phyloP scores from a whole-genome alignment of 2,329 filamentous ascomycete species.

The Cryphonectria naterciae region DNA sequence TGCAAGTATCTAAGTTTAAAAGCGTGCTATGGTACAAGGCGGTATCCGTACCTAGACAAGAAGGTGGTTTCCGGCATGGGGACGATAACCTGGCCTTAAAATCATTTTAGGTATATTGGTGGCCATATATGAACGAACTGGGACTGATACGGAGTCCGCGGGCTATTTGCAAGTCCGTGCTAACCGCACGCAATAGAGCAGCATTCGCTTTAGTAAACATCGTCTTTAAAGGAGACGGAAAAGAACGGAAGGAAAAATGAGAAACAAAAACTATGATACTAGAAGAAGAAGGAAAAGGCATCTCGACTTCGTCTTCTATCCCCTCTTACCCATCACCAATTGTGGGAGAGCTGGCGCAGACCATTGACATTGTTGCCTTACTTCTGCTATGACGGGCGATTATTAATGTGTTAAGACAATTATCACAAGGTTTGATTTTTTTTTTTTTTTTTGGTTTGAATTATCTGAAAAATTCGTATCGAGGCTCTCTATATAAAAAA shows the following conservation, averaged over 20 bases:
- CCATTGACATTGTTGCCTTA: too few species aligned
- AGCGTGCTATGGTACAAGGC: neutral
- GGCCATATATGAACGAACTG: neutral
- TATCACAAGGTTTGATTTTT: too few species aligned
- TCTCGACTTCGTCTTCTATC: neutral
- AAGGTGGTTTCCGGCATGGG: slow-evolving; percentile 22
- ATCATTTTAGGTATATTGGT: neutral
- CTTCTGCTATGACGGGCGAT: too few species aligned
- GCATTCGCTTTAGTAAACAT: neutral
- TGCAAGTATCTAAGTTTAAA: neutral
- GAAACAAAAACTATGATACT: too few species aligned
- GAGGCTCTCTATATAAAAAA: too few species aligned
- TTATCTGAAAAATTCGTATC: too few species aligned
- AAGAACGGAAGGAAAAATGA: neutral
- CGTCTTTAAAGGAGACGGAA: too few species aligned
- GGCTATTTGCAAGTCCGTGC: neutral
- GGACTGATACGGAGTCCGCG: neutral
- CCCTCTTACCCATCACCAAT: neutral
- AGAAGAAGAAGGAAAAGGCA: neutral
- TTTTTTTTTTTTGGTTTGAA: too few species aligned
- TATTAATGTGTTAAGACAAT: too few species aligned
- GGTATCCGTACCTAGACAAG: slow-evolving; percentile 19
- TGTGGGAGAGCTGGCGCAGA: too few species aligned
- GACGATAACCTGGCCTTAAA: neutral
- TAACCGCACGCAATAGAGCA: neutral